These are phyloP conservation scores for Farysia itapuensis DNA, from an alignment of 1,284 basidiomycete genomes.

Conservation along the genomic window DNA sequence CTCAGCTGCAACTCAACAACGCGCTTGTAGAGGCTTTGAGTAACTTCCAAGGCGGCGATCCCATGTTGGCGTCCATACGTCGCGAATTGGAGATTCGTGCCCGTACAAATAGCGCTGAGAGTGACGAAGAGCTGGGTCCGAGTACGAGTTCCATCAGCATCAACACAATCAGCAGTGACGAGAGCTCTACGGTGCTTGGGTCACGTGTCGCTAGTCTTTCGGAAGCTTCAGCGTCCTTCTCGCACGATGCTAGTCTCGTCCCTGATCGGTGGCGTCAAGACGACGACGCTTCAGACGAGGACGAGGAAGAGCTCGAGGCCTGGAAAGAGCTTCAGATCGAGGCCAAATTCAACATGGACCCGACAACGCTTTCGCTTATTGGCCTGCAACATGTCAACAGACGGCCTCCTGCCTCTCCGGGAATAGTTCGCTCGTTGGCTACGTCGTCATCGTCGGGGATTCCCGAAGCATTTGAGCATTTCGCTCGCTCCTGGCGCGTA, in stretches of 20 bases:
- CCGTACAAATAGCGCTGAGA: conserved; percentile 12
- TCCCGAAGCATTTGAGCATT: conserved; percentile 43
- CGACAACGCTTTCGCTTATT: conserved; percentile 41
- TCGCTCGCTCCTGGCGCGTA: conserved; percentile 37
- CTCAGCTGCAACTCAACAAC: conserved; percentile 30
- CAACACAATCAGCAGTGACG: conserved; percentile 33
- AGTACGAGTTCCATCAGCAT: conserved; percentile 35
- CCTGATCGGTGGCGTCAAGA: neutral
- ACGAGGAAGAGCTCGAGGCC: conserved; percentile 20
- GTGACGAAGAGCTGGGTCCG: conserved; percentile 28
- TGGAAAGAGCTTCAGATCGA: conserved; percentile 27
- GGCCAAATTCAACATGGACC: conserved; percentile 46
- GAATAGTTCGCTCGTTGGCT: conserved; percentile 1
- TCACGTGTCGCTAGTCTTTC: conserved; percentile 22
- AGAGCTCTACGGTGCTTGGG: conserved; percentile 34
- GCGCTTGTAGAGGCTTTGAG: conserved; percentile 34
- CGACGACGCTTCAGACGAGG: conserved; percentile 6
- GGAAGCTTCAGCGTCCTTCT: conserved; percentile 9
- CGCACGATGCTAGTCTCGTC: neutral
- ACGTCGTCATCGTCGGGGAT: conserved; percentile 5
- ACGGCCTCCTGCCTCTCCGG: conserved; percentile 1
- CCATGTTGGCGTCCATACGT: conserved; percentile 20
- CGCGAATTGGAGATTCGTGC: neutral
- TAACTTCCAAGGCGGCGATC: conserved; percentile 16
- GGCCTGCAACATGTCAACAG: conserved; percentile 30